Evolutionary conservation across 73 alveolate genomes (phyloP).

Genomic region (Blepharisma stoltei): DNA sequence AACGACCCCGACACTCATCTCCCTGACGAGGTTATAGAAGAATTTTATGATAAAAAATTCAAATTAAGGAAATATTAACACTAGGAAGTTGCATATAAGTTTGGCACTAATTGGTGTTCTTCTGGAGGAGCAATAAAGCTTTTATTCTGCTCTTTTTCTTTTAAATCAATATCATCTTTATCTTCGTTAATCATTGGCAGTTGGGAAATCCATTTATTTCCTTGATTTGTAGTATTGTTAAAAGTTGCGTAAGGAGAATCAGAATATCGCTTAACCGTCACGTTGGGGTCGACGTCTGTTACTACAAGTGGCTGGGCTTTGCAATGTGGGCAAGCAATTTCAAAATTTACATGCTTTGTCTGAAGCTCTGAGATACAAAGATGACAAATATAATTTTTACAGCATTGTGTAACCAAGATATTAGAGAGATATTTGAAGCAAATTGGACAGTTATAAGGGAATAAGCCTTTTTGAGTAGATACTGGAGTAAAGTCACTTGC

Average conservation of each 20-base stretch:
- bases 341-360: not conserved
- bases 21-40: too few species aligned
- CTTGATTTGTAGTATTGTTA: not conserved
- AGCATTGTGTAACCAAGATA: not conserved
- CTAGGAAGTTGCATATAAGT: too few species aligned
- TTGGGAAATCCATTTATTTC: not conserved
- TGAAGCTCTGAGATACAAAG: not conserved
- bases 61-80: too few species aligned
- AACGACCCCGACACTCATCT: too few species aligned
- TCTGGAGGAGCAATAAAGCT: not conserved
- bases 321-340: slow-evolving; percentile 26
- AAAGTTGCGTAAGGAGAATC: not conserved
- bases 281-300: not conserved
- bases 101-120: too few species aligned
- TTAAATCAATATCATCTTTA: not conserved
- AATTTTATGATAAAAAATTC: too few species aligned
- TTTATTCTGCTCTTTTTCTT: slow-evolving; percentile 6
- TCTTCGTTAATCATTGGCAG: not conserved
- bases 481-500: not conserved
- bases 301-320: not conserved
- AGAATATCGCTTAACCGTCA: not conserved
- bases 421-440: not conserved
- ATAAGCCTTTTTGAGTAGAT: not conserved
- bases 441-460: slow-evolving; percentile 9
- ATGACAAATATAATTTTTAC: slow-evolving; percentile 25